phyloP scores from a whole-genome alignment of 2,329 filamentous ascomycete species.

The Nannizziopsis arthrosporioides region DNA sequence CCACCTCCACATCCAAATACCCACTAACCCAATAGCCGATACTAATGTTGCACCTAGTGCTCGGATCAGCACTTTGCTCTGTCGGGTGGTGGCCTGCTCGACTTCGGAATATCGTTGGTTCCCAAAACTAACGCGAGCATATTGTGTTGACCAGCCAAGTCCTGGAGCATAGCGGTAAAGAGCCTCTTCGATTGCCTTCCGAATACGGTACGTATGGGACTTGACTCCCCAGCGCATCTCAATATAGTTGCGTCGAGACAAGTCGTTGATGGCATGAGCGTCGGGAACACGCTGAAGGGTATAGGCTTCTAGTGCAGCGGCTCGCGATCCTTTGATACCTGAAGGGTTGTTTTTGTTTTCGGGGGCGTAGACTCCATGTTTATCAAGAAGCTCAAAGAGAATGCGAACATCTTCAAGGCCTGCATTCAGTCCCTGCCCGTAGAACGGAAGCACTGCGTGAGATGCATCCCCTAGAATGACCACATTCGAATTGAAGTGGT shows the following conservation, averaged over 20 bases:
- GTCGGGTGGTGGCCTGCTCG: constrained; percentile 54
- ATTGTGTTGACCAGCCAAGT: constrained; percentile 84
- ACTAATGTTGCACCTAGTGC: constrained; percentile 23
- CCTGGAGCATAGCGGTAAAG: constrained; percentile 63
- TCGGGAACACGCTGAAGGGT: constrained; percentile 62
- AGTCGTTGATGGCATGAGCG: constrained; percentile 79
- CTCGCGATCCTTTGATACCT: constrained; percentile 24
- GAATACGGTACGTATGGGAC: constrained; percentile 61
- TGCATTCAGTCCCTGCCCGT: constrained; percentile 95
- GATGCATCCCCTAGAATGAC: constrained; percentile 89
- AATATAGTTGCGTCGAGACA: constrained; percentile 80
- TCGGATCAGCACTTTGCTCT: constrained; percentile 50
- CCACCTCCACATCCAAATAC: constrained; percentile 24
- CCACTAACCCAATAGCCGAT: constrained; percentile 22
- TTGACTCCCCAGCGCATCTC: constrained; percentile 87
- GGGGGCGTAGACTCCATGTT: constrained; percentile 41
- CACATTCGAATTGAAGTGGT: constrained; percentile 64
- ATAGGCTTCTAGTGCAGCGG: constrained; percentile 57
- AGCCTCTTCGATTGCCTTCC: constrained; percentile 78
- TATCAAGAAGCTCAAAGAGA: constrained; percentile 71
- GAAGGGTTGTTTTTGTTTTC: constrained; percentile 36
- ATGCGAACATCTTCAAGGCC: constrained; percentile 88
- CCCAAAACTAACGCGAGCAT: constrained; percentile 82
- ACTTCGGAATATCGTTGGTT: constrained; percentile 86
- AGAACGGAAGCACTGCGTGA: constrained; percentile 97